A percentile compares a stretch with the other conserved stretches of the same genome.
Evolutionary conservation across 495 filamentous ascomycete species (phyloP).

Genomic region (Lentithecium fluviatile): DNA sequence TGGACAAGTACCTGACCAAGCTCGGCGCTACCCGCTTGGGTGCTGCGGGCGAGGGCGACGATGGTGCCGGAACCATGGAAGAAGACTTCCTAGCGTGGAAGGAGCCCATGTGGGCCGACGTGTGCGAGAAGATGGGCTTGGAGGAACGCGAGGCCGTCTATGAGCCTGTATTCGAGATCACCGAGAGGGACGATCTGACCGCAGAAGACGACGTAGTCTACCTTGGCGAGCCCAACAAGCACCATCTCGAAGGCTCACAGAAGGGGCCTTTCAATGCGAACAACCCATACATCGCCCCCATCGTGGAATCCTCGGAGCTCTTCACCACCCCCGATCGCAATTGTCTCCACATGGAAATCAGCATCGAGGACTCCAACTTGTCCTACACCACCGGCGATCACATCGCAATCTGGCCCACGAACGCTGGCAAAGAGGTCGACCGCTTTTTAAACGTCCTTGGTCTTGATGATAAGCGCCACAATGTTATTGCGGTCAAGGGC

Average conservation of each 20-base stretch:
- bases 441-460: constrained; percentile 80
- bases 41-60: constrained; percentile 89
- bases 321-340: constrained; percentile 92
- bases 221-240: constrained; percentile 93
- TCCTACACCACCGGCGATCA: constrained; percentile 96
- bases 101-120: constrained; percentile 94
- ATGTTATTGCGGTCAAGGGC: constrained; percentile 85
- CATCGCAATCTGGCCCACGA: constrained; percentile 96
- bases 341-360: constrained; percentile 96
- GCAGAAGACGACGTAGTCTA: constrained; percentile 85
- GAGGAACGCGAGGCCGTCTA: constrained; percentile 96
- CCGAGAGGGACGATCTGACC: constrained; percentile 70
- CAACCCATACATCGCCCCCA: constrained; percentile 96
- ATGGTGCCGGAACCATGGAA: constrained; percentile 98
- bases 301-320: constrained; percentile 82
- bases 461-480: constrained; percentile 71
- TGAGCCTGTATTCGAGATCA: constrained; percentile 85
- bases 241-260: constrained; percentile 79
- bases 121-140: constrained; percentile 76
- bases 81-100: constrained; percentile 99
- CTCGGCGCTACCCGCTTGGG: constrained; percentile 83
- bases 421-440: constrained; percentile 88
- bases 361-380: constrained; percentile 80
- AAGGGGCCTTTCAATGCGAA: constrained; percentile 95
- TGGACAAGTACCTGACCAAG: constrained; percentile 74